These are phyloP conservation scores for Anacardium occidentale DNA, from an alignment of 345 rosid genomes.

Conservation along the genomic window DNA sequence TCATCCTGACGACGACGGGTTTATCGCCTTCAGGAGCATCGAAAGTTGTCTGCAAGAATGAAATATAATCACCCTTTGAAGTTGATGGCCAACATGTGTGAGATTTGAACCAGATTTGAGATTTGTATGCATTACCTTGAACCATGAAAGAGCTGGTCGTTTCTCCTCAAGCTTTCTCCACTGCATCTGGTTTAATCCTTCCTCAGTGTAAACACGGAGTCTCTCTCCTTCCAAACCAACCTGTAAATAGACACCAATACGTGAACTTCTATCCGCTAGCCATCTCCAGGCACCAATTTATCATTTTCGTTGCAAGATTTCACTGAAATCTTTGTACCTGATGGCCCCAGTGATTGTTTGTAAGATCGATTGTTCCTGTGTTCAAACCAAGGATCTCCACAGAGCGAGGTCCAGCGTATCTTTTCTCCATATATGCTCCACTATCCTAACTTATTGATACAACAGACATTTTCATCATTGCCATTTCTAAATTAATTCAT, in stretches of 20 bases:
- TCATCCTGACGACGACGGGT: slow-evolving; percentile 60
- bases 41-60: slow-evolving; percentile 49
- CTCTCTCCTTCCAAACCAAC: slow-evolving; percentile 69
- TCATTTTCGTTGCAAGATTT: too few relatives aligned
- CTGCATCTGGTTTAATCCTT: slow-evolving; percentile 45
- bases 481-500: background rate
- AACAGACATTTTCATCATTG: slow-evolving; percentile 8
- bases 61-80: background rate
- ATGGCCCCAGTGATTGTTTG: slow-evolving; percentile 67
- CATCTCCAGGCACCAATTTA: too few relatives aligned
- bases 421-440: slow-evolving; percentile 85
- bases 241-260: slow-evolving; percentile 26
- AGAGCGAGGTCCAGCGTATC: slow-evolving; percentile 71
- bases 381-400: slow-evolving; percentile 65
- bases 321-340: slow-evolving; percentile 37
- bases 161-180: slow-evolving; percentile 42
- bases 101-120: background rate
- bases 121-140: slow-evolving; percentile 51
- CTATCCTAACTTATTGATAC: slow-evolving; percentile 51
- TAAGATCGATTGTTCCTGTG: slow-evolving; percentile 69
- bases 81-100: background rate
- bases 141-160: slow-evolving; percentile 64
- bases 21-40: slow-evolving; percentile 63
- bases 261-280: background rate
- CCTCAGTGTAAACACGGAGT: slow-evolving; percentile 36